phyloP scores from a whole-genome alignment of 352 stramenopile species.

The Phytophthora nicotianae region DNA sequence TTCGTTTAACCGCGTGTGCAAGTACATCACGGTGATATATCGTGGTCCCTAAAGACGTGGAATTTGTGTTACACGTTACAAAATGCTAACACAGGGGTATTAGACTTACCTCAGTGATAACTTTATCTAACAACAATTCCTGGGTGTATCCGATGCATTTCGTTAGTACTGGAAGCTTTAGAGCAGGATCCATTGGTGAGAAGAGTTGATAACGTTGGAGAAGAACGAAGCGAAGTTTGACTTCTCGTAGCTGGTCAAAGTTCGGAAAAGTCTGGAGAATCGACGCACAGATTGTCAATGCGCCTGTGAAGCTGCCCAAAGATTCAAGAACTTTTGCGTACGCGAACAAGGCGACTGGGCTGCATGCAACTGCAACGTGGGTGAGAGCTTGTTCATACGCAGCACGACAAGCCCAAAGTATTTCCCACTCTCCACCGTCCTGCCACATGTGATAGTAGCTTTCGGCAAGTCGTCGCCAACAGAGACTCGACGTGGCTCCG shows the following conservation, averaged over 20 bases:
- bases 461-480: constrained; percentile 64
- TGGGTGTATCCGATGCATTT: constrained; percentile 67
- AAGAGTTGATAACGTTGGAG: constrained; percentile 68
- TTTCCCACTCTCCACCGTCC: constrained; percentile 55
- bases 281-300: constrained; percentile 50
- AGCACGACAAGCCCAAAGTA: constrained; percentile 63
- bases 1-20: constrained; percentile 66
- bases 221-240: constrained; percentile 56
- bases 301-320: constrained; percentile 51
- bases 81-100: not conserved
- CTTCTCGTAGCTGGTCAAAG: constrained; percentile 44
- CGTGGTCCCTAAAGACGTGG: constrained; percentile 26
- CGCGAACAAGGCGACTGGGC: constrained; percentile 49
- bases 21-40: constrained; percentile 62
- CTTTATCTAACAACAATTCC: constrained; percentile 47
- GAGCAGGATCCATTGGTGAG: constrained; percentile 3
- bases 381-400: constrained; percentile 62
- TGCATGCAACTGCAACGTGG: constrained; percentile 56
- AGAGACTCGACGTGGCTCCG: constrained; percentile 40
- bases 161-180: constrained; percentile 35
- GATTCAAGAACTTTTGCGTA: constrained; percentile 61
- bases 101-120: constrained; percentile 34
- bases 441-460: constrained; percentile 58
- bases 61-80: constrained; percentile 1
- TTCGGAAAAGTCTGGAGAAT: constrained; percentile 62